Evolutionary conservation across 306 rosid species (phyloP).

Genomic region (Cotoneaster glaucophyllus): DNA sequence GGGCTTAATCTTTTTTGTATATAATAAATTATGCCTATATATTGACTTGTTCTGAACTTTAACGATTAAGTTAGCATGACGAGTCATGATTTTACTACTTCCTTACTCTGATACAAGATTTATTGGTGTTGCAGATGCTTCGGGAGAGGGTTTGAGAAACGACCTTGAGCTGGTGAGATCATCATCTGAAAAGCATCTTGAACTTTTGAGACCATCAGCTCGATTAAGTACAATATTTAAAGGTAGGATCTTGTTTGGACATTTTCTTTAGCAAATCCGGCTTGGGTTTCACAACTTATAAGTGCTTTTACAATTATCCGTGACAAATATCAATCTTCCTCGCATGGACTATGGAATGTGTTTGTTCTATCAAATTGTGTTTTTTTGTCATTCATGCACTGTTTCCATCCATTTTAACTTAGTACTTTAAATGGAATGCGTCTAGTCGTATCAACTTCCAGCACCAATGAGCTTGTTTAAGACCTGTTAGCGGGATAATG

Average conservation of each 20-base stretch:
- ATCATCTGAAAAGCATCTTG: slow-evolving; percentile 46
- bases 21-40: not conserved
- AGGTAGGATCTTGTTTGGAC: slow-evolving; percentile 33
- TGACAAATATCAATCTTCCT: not conserved
- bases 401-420: not conserved
- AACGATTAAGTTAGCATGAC: not conserved
- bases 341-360: not conserved
- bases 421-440: not conserved
- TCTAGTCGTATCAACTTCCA: not conserved
- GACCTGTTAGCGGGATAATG: not conserved
- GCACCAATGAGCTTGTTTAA: not conserved
- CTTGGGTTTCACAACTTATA: not conserved
- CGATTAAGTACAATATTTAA: slow-evolving; percentile 52
- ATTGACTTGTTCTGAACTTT: not conserved
- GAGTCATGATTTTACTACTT: slow-evolving; percentile 1
- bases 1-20: not conserved
- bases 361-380: not conserved
- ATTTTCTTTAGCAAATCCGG: not conserved
- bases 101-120: slow-evolving; percentile 16
- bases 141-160: slow-evolving; percentile 33
- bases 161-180: slow-evolving; percentile 51
- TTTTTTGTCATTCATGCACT: not conserved
- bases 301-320: not conserved
- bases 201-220: slow-evolving; percentile 72
- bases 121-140: slow-evolving; percentile 44